Base-by-base conservation (phyloP, 2,329 filamentous ascomycete species). In the Penicillium palitans region DNA sequence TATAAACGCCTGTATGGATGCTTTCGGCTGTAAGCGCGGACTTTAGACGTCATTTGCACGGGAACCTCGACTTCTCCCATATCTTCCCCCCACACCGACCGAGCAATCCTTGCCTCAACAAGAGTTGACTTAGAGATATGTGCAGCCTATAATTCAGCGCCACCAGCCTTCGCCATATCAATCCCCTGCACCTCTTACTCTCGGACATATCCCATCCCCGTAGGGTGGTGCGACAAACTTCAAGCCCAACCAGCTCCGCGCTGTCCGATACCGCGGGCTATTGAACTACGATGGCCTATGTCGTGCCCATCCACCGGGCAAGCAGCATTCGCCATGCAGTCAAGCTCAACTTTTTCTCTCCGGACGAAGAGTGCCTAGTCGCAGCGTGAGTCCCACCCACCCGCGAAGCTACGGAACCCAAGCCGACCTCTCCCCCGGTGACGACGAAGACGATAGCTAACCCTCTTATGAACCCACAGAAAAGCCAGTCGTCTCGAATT, bases 271-370 rank as follows among this genome's bases (percentile, higher is more conserved):
- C 50, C 45, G 53, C 45, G 7, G 51, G 52, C 39, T 24, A 29
- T 25, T 49, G 37, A 27, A 52, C 21, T 55, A 69, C 52, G 59
- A 99, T 99, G 95, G 90, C 95, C 52, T 99, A 98, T 75, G 81
- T 99, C 70, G 92, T 91, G 61, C 93, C 95, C 40, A 95, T 99
- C 57, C 95, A 99, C 76, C 85, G 88, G 68, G 90, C 95, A 25
- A 97, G 91, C 74, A 96, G 91, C 79, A 87, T 97, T 63, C 87
- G 93, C 55, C 90, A 96, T 83, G 93, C 93, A 15, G 76, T 98
- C 65, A 90, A 89, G 71, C 83, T 93, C 60, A 87, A 86, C 67
- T 88, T 98, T 68, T 80, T 96, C 52, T 83, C 85, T 44, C 79
- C 85, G 5, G 85, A 90, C 51, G 86, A 92, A 61, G 90, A 96